A percentile compares a stretch with the other conserved stretches of the same genome.
Conservation (phyloP, 148 eudicot species). For the Bassia scoparia region DNA sequence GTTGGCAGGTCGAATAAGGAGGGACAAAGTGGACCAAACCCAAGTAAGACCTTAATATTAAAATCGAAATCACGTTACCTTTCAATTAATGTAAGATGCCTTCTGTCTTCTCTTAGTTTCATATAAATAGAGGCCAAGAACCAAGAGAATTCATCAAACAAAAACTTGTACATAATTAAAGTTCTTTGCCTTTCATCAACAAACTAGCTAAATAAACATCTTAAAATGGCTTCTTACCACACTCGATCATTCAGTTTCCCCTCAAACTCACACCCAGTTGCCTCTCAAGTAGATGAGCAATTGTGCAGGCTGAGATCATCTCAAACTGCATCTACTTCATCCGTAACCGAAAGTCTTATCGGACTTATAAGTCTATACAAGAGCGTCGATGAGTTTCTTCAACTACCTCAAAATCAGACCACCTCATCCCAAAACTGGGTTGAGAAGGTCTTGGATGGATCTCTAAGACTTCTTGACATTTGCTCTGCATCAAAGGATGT, state of each 20-base stretch:
- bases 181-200: neutral
- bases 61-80: neutral
- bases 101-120: neutral
- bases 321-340: slow-evolving; percentile 21
- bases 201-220: neutral
- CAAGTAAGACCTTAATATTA: neutral
- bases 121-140: slow-evolving; percentile 6
- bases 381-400: slow-evolving; percentile 31
- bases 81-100: neutral
- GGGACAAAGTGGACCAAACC: neutral
- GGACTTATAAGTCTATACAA: slow-evolving; percentile 23
- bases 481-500: slow-evolving; percentile 31
- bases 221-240: slow-evolving; percentile 6
- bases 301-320: slow-evolving; percentile 21
- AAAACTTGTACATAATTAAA: neutral
- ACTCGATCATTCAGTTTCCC: slow-evolving; percentile 24
- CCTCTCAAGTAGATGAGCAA: slow-evolving; percentile 21
- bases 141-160: neutral
- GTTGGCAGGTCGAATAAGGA: neutral
- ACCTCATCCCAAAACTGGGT: neutral
- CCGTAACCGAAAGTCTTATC: slow-evolving; percentile 19
- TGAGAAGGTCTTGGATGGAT: slow-evolving; percentile 30
- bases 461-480: slow-evolving; percentile 34
- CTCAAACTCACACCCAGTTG: slow-evolving; percentile 1
- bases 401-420: slow-evolving; percentile 16